Base-by-base conservation (phyloP, 1,284 basidiomycete genomes). In the Leccinum laetum region DNA sequence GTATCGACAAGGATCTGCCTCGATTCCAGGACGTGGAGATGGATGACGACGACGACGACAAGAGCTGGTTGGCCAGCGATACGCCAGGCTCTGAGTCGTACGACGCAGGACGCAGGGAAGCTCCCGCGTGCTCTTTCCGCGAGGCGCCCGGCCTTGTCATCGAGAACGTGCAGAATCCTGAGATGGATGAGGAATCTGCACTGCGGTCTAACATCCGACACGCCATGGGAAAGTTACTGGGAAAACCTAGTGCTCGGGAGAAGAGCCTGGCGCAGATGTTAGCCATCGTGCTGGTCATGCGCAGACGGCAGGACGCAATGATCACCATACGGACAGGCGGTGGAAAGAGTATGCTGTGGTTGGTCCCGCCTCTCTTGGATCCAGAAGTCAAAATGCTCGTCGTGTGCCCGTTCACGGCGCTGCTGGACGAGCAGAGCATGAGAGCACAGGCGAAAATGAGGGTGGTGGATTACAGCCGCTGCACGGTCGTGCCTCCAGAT, bases 311-410 rank as follows among this genome's bases (percentile, higher is more conserved):
- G 18, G 35, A 58, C 29, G n/a, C 10, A 16, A 29, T 65, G 3
- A 29, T 66, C 3, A 65, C 61, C 3, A 44, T 63, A 14, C 14
- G 5, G 14, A 66, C 64, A 0, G 64, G 65, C 1, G 57, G 65
- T 1, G 64, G 64, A 1, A 66, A 66, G n/a, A 66, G 64, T 9
- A 44, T 66, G 44, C 49, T 66, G 3, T 66, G 64, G 65, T 16
- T 26, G 1, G 35, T 53, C 2, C 53, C 59, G 2, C 13, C 32
- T 1, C 29, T 60, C 3, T 26, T 61, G 1, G 9, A 26, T 2
- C 2, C 8, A 1, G 4, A 11, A 3, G 29, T 14, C 2, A 61
- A 26, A 11, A 64, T 60, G 5, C 35, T 65, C 2, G 64, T 66
- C 1, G 21, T 66, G 8, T 66, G 64, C 5, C 56, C 65, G 0